Evolutionary conservation across 495 filamentous ascomycete species (phyloP), one percentile per base, ranked within the genome.

Genomic region (Lophiostoma macrostomum): DNA sequence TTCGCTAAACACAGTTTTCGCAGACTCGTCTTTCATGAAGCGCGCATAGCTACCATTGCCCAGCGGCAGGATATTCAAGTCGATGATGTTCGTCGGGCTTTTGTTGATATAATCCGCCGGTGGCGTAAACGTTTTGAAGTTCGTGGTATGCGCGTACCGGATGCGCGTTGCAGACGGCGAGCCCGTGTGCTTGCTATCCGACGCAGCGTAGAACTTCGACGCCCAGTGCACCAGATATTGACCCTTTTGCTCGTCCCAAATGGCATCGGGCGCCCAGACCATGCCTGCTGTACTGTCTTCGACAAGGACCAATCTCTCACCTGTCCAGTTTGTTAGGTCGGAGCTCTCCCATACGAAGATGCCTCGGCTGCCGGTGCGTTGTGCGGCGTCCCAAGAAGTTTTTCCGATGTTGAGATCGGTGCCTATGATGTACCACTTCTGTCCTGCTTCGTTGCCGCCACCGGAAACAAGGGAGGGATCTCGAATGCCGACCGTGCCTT

Each of bases 331-430:
- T 22, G 76, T 38, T 2, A 78, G 59, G 50, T 79, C 75, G 0
- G 68, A 75, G 56, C 68, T 76, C 47, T 80, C 76, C 75, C 76
- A 78, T 13, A 80, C 68, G 38, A 76, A 76, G 51, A 80, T 80
- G 0, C 76, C 74, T 31, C 67, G 69, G 2, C 69, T 72, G 0
- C 76, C 76, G 4, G 65, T 73, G 2, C 76, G 68, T 52, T 78
- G 74, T 18, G 76, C 61, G 2, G 74, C 74, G 52, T 78, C 76
- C 75, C 76, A 80, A 19, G 41, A 72, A 29, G 76, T 78, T 55
- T 72, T 76, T 8, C 65, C 75, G 48, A 79, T 79, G 41, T 80
- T 53, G 5, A 79, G 57, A 50, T 79, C 76, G 2, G 75, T 80
- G 13, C 76, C 74, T 18, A 80, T 68, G 31, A 79, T 79, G 38